Percentiles rank a stretch among this genome's conserved stretches.
Conservation (phyloP, 176 grass and related monocot species). For the Stipa capillata region DNA sequence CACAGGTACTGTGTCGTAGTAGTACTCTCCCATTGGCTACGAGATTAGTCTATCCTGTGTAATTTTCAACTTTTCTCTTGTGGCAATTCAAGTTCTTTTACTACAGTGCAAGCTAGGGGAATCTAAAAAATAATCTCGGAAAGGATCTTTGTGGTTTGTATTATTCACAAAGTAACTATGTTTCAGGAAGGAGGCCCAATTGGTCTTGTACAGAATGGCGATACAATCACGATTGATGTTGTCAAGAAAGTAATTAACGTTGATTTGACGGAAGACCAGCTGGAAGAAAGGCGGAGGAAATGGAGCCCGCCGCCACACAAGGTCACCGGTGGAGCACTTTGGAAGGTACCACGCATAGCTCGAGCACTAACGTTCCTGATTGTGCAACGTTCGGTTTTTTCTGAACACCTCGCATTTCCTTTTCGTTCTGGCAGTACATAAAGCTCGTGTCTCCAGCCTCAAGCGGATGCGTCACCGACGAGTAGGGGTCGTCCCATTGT, state of each 20-base stretch:
- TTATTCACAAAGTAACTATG: constrained; percentile 24
- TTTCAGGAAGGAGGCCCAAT: constrained; percentile 90
- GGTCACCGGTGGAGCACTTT: constrained; percentile 53
- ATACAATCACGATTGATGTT: constrained; percentile 84
- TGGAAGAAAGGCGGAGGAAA: constrained; percentile 58
- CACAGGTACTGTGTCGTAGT: constrained; percentile 52
- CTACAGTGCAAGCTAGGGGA: not conserved
- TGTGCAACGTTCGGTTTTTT: not conserved
- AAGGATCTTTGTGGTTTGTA: not conserved
- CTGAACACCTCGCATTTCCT: not conserved
- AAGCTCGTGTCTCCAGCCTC: constrained; percentile 85
- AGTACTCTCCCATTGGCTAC: not conserved
- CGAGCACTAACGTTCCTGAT: not conserved
- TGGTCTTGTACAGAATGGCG: constrained; percentile 75
- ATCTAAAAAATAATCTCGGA: not conserved
- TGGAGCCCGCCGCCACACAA: constrained; percentile 58
- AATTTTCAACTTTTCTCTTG: constrained; percentile 8
- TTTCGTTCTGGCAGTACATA: constrained; percentile 56
- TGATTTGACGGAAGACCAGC: constrained; percentile 49
- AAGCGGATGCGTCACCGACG: constrained; percentile 77
- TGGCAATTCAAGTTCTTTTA: not conserved
- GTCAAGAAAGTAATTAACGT: constrained; percentile 67
- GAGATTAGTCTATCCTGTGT: not conserved
- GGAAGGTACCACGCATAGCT: constrained; percentile 55
- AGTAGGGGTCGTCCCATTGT: constrained; percentile 28